phyloP scores from a whole-genome alignment of 306 rosid species.

The Trifolium dubium region DNA sequence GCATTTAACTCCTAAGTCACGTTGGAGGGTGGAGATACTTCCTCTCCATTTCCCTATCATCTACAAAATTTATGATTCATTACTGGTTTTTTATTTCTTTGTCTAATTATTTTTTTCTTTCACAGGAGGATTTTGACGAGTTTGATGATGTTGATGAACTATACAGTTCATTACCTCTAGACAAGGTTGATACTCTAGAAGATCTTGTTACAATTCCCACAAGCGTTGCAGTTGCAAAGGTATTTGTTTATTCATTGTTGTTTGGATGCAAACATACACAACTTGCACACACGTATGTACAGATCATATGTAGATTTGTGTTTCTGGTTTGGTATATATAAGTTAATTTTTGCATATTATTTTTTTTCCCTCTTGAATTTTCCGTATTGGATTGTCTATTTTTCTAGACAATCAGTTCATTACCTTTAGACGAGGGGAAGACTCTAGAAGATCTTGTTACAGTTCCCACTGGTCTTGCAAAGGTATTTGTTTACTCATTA shows the following conservation, averaged over 20 bases:
- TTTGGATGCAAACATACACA: conserved; percentile 19
- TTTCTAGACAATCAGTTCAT: conserved; percentile 34
- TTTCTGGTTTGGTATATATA: conserved; percentile 19
- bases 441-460: conserved; percentile 35
- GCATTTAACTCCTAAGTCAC: not conserved
- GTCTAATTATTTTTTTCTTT: conserved; percentile 14
- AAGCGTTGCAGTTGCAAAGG: conserved; percentile 82
- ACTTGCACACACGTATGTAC: conserved; percentile 4
- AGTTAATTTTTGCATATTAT: conserved; percentile 21
- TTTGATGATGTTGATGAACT: conserved; percentile 91
- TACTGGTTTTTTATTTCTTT: conserved; percentile 23
- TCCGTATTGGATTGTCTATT: conserved; percentile 14
- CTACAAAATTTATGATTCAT: conserved; percentile 4
- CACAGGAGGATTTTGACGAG: conserved; percentile 89
- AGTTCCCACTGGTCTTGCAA: conserved; percentile 32
- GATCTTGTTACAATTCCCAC: conserved; percentile 86
- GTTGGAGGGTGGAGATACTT: conserved; percentile 6
- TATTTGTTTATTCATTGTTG: conserved; percentile 32
- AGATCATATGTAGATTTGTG: conserved; percentile 28
- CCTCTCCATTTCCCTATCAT: not conserved
- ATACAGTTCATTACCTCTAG: conserved; percentile 80
- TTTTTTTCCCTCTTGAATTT: conserved; percentile 6
- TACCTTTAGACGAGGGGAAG: conserved; percentile 33
- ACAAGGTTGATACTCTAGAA: conserved; percentile 94
- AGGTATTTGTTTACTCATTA: conserved; percentile 25